phyloP scores from a whole-genome alignment of 1,284 basidiomycete species.

The Fomitopsis palustris region DNA sequence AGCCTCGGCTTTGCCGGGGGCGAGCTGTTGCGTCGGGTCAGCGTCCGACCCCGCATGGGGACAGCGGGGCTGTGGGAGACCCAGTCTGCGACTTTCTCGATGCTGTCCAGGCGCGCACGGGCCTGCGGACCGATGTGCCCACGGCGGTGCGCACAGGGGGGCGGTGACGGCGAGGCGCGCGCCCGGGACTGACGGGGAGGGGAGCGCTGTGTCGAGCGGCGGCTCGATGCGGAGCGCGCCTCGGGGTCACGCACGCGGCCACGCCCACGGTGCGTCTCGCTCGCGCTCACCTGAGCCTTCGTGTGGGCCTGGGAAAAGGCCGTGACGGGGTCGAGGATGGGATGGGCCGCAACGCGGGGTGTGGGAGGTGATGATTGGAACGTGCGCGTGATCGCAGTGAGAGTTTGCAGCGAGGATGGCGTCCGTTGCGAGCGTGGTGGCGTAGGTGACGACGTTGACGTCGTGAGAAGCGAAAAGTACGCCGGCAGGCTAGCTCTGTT shows the following conservation, averaged over 20 bases:
- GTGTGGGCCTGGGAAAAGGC: conserved; percentile 23
- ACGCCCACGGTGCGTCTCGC: conserved; percentile 24
- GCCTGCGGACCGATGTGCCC: conserved; percentile 15
- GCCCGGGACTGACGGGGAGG: conserved; percentile 18
- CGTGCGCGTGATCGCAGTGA: conserved; percentile 36
- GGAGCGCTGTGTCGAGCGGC: conserved; percentile 26
- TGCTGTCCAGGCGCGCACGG: conserved; percentile 29
- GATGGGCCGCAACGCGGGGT: conserved; percentile 26
- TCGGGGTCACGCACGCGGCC: conserved; percentile 25
- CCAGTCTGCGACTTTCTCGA: conserved; percentile 32
- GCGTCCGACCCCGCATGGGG: conserved; percentile 13
- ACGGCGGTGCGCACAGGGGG: conserved; percentile 7
- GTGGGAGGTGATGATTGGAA: conserved; percentile 30
- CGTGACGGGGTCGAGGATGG: conserved; percentile 25
- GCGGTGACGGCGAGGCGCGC: conserved; percentile 11
- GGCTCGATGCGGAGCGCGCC: conserved; percentile 25
- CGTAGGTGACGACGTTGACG: conserved; percentile 38
- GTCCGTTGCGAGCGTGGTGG: conserved; percentile 27
- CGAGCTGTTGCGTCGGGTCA: conserved; percentile 25
- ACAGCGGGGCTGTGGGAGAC: conserved; percentile 30
- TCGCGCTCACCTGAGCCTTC: conserved; percentile 9
- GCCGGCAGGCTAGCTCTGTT: conserved; percentile 74
- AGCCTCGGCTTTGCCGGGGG: conserved; percentile 20
- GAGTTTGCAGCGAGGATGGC: conserved; percentile 46
- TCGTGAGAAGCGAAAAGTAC: conserved; percentile 67